Conservation (phyloP, 2,329 filamentous ascomycete genomes). For the Verticillium nonalfalfae region DNA sequence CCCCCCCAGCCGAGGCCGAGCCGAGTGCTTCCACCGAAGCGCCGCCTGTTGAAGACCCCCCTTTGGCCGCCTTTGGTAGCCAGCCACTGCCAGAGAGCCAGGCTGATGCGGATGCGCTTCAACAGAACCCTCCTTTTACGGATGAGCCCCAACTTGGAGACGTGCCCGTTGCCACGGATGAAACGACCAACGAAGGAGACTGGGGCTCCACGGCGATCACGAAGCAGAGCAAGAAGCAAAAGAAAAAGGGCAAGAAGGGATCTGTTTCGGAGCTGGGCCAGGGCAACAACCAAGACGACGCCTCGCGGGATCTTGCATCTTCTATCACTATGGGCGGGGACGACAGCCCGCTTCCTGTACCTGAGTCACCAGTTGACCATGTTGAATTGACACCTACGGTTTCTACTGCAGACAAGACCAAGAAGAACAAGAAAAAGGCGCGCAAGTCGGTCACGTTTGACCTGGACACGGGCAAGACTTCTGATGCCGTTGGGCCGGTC, state of each 20-base stretch:
- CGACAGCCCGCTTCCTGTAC: neutral
- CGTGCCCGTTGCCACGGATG: neutral
- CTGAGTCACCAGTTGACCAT: conserved; percentile 8
- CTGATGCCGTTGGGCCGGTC: neutral
- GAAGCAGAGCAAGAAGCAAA: conserved; percentile 5
- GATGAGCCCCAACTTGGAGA: neutral
- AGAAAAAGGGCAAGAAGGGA: conserved; percentile 10
- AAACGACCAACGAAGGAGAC: neutral
- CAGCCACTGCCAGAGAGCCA: neutral
- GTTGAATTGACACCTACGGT: conserved; percentile 18
- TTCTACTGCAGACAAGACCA: conserved; percentile 17
- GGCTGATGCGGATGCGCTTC: neutral
- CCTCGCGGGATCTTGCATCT: neutral
- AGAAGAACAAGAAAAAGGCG: conserved; percentile 36
- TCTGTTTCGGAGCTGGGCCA: conserved; percentile 2
- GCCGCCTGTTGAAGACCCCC: neutral
- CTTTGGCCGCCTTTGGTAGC: neutral
- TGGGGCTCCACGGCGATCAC: neutral
- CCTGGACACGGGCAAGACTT: neutral
- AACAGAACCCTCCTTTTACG: neutral
- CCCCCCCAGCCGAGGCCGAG: neutral
- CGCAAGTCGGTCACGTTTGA: conserved; percentile 4
- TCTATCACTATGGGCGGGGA: neutral
- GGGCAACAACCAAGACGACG: neutral
- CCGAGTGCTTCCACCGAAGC: neutral